Evolutionary conservation across 2,329 filamentous ascomycete species (phyloP).

Genomic region (Arthroderma uncinatum): DNA sequence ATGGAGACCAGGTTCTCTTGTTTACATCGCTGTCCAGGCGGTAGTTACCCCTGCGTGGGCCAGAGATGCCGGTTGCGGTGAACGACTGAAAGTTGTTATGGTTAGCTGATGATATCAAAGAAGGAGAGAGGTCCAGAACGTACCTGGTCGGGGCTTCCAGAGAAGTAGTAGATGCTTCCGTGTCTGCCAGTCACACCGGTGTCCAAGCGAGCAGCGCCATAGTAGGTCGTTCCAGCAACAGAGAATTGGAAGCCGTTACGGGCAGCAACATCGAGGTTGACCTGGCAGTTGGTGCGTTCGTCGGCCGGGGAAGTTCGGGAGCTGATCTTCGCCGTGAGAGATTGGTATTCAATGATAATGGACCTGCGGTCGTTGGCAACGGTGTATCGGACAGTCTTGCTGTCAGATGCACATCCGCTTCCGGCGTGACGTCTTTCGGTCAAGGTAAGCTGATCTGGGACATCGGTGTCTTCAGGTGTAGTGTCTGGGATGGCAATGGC

Average conservation of each 20-base stretch:
- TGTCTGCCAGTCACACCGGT: background rate
- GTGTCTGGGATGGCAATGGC: background rate
- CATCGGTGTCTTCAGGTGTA: background rate
- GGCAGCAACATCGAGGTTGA: background rate
- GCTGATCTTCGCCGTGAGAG: background rate
- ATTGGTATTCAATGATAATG: background rate
- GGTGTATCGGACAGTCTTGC: background rate
- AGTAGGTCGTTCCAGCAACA: background rate
- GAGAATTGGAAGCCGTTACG: background rate
- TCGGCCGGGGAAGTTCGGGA: background rate
- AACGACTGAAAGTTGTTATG: background rate
- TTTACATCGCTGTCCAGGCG: background rate
- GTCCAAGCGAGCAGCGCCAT: constrained; percentile 1
- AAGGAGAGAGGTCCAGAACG: background rate
- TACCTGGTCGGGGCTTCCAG: constrained; percentile 1
- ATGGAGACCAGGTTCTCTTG: constrained; percentile 5
- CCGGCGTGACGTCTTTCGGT: background rate
- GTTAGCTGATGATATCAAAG: background rate
- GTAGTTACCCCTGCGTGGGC: background rate
- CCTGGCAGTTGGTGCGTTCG: constrained; percentile 3
- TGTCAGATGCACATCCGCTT: background rate
- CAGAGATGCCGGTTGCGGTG: background rate
- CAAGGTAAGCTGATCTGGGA: background rate
- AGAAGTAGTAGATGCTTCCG: constrained; percentile 5
- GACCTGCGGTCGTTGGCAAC: background rate